Conservation (phyloP, 176 grass and related monocot species). For the Urochloa ruziziensis region DNA sequence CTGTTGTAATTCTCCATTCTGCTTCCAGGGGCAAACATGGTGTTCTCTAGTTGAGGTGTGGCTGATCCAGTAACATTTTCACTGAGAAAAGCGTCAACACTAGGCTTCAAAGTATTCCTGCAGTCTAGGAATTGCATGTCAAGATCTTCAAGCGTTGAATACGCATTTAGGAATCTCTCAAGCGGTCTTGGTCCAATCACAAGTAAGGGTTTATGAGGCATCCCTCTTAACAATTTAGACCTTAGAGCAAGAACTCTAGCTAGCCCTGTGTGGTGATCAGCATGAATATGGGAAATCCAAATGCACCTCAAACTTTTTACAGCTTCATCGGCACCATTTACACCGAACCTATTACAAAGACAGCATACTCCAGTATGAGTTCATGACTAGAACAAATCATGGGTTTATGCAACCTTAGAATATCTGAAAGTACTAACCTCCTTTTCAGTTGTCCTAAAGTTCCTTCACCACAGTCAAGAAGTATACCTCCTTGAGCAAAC, state of each 20-base stretch:
- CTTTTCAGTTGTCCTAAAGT: slow-evolving; percentile 89
- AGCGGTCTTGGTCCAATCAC: slow-evolving; percentile 91
- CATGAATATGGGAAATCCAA: slow-evolving; percentile 98
- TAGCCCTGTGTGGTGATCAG: slow-evolving; percentile 91
- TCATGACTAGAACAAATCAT: slow-evolving; percentile 15
- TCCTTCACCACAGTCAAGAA: slow-evolving; percentile 97
- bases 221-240: slow-evolving; percentile 54
- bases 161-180: slow-evolving; percentile 92
- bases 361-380: neutral
- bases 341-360: slow-evolving; percentile 61
- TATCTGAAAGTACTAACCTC: slow-evolving; percentile 48
- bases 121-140: slow-evolving; percentile 97
- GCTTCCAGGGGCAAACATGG: slow-evolving; percentile 73
- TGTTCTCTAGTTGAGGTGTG: slow-evolving; percentile 33
- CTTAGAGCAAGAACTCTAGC: slow-evolving; percentile 86
- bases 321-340: slow-evolving; percentile 75
- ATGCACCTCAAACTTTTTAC: slow-evolving; percentile 74
- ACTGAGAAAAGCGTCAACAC: slow-evolving; percentile 35
- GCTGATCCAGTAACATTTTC: slow-evolving; percentile 20
- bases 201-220: slow-evolving; percentile 69
- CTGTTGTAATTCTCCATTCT: slow-evolving; percentile 83
- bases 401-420: neutral
- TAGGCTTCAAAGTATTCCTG: slow-evolving; percentile 75
- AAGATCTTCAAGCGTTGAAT: slow-evolving; percentile 88
- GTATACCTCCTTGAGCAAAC: slow-evolving; percentile 80